phyloP scores from a whole-genome alignment of 179 eudicot genomes.

The Camellia oleifera region DNA sequence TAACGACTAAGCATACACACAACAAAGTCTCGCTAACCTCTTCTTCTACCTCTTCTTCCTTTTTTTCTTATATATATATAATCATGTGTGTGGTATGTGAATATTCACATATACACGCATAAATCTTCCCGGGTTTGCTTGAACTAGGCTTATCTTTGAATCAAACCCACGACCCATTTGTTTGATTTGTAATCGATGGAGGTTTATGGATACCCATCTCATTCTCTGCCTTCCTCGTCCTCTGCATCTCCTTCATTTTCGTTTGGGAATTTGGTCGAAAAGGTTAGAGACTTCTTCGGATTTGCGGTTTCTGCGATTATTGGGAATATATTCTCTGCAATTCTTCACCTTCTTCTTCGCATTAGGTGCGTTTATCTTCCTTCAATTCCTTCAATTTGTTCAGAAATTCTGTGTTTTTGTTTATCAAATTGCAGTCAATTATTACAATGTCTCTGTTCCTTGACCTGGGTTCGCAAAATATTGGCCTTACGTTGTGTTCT shows the following conservation, averaged over 20 bases:
- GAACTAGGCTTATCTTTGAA: not conserved
- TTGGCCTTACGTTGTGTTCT: not conserved
- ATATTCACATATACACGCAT: not conserved
- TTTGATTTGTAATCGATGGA: constrained; percentile 23
- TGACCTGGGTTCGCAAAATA: not conserved
- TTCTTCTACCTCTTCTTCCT: not conserved
- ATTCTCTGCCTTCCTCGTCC: constrained; percentile 34
- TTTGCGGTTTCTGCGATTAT: constrained; percentile 64
- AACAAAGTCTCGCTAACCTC: not conserved
- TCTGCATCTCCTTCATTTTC: constrained; percentile 28
- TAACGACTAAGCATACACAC: constrained; percentile 3
- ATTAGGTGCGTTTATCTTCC: constrained; percentile 47
- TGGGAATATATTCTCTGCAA: constrained; percentile 78
- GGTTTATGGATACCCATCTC: constrained; percentile 63
- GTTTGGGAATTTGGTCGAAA: constrained; percentile 44
- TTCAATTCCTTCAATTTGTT: not conserved
- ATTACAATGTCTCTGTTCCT: not conserved
- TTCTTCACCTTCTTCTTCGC: constrained; percentile 95
- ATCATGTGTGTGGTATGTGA: not conserved
- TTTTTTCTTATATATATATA: not conserved
- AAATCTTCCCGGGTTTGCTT: not conserved
- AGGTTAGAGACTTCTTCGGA: constrained; percentile 50
- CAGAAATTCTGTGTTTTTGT: not conserved
- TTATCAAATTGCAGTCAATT: not conserved
- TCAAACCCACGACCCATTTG: not conserved